phyloP scores from a whole-genome alignment of 345 rosid genomes.

The Heritiera fomes region DNA sequence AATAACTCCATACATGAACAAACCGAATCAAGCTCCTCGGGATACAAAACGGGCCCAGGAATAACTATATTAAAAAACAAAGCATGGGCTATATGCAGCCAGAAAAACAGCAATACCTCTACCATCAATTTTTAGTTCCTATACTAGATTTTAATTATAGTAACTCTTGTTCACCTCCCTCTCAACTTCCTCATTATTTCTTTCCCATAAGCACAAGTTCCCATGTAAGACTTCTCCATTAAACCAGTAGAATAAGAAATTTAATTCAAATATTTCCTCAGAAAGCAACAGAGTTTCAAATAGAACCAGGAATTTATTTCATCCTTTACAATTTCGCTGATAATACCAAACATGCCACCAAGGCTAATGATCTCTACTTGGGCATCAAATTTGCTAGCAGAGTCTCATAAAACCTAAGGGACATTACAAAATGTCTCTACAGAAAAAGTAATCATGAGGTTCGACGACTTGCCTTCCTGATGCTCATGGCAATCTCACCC shows the following conservation, averaged over 20 bases:
- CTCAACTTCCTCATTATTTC: neutral
- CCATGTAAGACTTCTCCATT: conserved; percentile 6
- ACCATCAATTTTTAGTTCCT: neutral
- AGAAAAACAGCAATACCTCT: neutral
- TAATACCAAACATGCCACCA: neutral
- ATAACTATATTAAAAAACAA: neutral
- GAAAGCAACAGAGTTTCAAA: neutral
- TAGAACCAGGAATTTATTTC: neutral
- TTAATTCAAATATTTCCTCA: neutral
- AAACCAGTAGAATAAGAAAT: neutral
- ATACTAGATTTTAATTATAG: conserved; percentile 1
- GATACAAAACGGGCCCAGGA: neutral
- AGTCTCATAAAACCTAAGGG: neutral
- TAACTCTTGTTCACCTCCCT: neutral
- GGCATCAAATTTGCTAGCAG: neutral
- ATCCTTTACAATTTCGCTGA: neutral
- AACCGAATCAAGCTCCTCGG: neutral
- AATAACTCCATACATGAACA: neutral
- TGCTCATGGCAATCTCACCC: conserved; percentile 96
- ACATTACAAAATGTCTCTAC: neutral
- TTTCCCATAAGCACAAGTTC: conserved; percentile 3
- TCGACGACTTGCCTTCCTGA: conserved; percentile 62
- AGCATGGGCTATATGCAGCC: neutral
- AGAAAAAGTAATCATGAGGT: conserved; percentile 9
- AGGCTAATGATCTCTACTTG: conserved; percentile 8